Base-by-base conservation (phyloP, 352 stramenopile genomes). In the Phytophthora podocarpi region DNA sequence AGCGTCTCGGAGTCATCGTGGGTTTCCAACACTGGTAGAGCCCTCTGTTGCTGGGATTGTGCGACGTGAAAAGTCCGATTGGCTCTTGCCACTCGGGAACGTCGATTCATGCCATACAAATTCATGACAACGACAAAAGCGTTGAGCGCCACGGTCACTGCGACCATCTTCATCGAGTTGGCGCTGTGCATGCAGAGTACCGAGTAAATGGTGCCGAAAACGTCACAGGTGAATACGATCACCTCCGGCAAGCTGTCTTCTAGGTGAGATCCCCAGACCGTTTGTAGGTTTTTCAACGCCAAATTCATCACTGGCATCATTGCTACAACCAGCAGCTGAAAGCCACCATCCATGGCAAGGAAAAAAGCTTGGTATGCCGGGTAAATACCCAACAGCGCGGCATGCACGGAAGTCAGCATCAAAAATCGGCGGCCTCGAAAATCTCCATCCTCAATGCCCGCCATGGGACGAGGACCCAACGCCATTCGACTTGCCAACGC, bases 151-250 rank as follows among this genome's bases (percentile, higher is more conserved):
- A 67, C 16, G 3, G 35, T 51, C 5, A 62, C 21, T 0, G 23
- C 15, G 6, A 67, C 64, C 42, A 65, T 67, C 28, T 28, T 59
- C 24, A 68, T 39, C 2, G 57, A 59, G 15, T 72, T 72, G 2
- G 63, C 35, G 16, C 49, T 63, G 34, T 58, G 57, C 57, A 72
- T 68, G 9, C 64, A 72, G 0, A 68, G 41, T 2, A 72, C 30
- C 13, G 51, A 69, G 28, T 77, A 80, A 26, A 80, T 59, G 1
- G 71, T 40, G 27, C 60, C 67, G 39, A 80, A 80, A 13, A 71
- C 37, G 4, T 77, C 67, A 18, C 65, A 37, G 0, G 48, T 67
- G 21, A 77, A 72, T 3, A 70, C 65, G 26, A 74, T 43, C 12
- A 59, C 64, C 23, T 70, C 70, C 0, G 67, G 65, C 2, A 74